Evolutionary conservation across 2,329 filamentous ascomycete species (phyloP).

Genomic region (Sporothrix sp.): DNA sequence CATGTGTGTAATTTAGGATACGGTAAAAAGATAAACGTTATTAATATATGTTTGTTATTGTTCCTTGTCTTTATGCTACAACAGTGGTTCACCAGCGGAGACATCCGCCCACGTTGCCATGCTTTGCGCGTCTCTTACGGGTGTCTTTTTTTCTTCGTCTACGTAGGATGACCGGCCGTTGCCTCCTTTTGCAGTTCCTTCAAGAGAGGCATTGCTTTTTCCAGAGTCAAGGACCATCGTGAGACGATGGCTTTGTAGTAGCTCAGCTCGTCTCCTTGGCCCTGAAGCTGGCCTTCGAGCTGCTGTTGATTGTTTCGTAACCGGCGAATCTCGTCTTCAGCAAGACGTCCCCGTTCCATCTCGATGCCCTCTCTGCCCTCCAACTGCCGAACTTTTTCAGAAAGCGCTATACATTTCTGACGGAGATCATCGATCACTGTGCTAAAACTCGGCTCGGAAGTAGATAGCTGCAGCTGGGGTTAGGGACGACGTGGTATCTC

Average conservation of each 20-base stretch:
- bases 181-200: neutral
- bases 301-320: neutral
- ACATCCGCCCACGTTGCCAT: neutral
- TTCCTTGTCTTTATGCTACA: neutral
- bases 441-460: neutral
- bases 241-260: neutral
- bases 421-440: neutral
- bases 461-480: neutral
- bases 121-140: neutral
- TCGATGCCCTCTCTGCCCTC: neutral
- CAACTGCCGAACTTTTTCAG: neutral
- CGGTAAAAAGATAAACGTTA: neutral
- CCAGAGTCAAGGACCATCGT: neutral
- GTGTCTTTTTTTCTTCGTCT: neutral
- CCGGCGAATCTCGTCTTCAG: neutral
- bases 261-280: neutral
- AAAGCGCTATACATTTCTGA: constrained; percentile 1
- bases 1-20: neutral
- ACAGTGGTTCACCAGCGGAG: neutral
- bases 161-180: neutral
- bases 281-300: neutral
- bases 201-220: neutral
- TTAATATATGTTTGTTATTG: neutral
- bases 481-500: neutral
- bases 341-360: neutral